Base-by-base conservation (phyloP, 768 basidiomycete species). In the Lentinula guzmanii region DNA sequence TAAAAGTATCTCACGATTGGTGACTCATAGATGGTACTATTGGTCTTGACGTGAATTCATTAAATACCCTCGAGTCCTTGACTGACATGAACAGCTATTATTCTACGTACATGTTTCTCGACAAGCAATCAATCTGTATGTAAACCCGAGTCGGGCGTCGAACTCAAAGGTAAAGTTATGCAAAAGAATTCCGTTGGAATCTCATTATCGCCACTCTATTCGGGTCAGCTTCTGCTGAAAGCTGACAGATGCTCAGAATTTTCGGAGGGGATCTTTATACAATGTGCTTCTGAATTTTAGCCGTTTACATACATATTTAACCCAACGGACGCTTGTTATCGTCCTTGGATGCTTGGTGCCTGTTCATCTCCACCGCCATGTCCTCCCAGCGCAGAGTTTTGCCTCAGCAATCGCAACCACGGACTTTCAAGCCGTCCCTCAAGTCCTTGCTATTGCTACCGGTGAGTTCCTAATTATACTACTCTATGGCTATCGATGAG, bases 371-470 rank as follows among this genome's bases (percentile, higher is more conserved):
- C 37, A 24, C 46, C 58, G 41, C 37, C 51, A 60, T 60, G 59
- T 41, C 51, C 51, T 52, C 59, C 18, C 58, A 50, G 48, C 58
- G 28, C n/a, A 52, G 37, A 45, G 39, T 52, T 34, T 35, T 43
- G 21, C 59, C 48, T 21, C 35, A 37, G 18, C 58, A 59, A 35
- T 21, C 48, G 8, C 59, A 52, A 21, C 59, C 59, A 9, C 37
- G 39, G 21, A 60, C 59, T 41, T 52, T 50, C 24, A 50, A 45
- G n/a, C 59, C 39, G 15, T 60, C 59, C 33, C 28, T 77, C 60
- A 69, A 63, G 62, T 68, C 73, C 1, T 62, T 80, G 13, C 69
- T 78, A 35, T 70, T 73, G 16, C 68, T 80, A 11, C 77, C 79
- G 5, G 78, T 78, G 18, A 54, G 74, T 72, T 1, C 18, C 52